phyloP scores from a whole-genome alignment of 768 basidiomycete species.

The Boletus vinaceobasis region DNA sequence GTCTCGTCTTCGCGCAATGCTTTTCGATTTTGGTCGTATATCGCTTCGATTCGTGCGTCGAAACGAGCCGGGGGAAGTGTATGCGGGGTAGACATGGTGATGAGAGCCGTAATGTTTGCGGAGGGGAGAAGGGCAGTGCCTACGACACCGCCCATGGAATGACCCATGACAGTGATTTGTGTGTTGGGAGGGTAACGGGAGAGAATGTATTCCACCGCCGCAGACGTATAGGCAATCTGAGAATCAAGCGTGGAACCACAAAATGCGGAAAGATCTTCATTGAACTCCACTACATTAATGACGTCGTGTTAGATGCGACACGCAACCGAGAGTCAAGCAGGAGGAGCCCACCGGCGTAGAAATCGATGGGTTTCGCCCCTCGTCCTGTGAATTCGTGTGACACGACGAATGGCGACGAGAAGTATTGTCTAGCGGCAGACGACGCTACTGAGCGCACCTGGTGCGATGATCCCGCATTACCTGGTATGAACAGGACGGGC shows the following conservation, averaged over 20 bases:
- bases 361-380: conserved; percentile 61
- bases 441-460: conserved; percentile 96
- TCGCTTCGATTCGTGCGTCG: conserved; percentile 71
- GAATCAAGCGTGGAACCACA: conserved; percentile 85
- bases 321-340: background rate
- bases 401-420: conserved; percentile 53
- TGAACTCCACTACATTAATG: conserved; percentile 68
- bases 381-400: conserved; percentile 51
- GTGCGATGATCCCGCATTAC: conserved; percentile 92
- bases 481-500: conserved; percentile 96
- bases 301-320: background rate
- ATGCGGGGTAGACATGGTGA: conserved; percentile 98
- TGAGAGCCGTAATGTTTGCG: conserved; percentile 62
- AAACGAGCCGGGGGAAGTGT: conserved; percentile 84
- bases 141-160: conserved; percentile 97
- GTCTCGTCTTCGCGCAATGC: conserved; percentile 46
- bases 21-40: conserved; percentile 53
- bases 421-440: conserved; percentile 81
- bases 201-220: conserved; percentile 74
- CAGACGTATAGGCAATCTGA: conserved; percentile 71
- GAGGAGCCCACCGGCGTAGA: conserved; percentile 69
- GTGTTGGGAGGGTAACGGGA: conserved; percentile 67
- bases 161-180: conserved; percentile 75
- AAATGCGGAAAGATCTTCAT: conserved; percentile 95
- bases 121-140: conserved; percentile 76